Base-by-base conservation (phyloP, 2,329 filamentous ascomycete genomes). In the Diaporthe sp. region DNA sequence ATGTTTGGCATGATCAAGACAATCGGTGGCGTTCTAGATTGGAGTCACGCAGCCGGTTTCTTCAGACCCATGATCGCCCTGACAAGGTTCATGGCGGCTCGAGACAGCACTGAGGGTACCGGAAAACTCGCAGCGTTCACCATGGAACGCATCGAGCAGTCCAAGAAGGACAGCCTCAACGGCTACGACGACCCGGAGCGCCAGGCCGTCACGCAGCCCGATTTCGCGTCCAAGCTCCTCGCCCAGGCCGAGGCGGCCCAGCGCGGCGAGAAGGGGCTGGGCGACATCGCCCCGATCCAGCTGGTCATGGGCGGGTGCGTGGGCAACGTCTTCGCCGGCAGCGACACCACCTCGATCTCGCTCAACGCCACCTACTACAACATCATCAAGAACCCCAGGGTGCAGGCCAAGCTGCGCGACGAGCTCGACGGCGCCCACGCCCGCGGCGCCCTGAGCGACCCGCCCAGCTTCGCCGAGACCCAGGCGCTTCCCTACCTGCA, bases 401-500 rank as follows among this genome's bases (percentile, higher is more conserved):
- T 76, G 2, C 56, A 79, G 25, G 51, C 58, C 2, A 81, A 71
- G 27, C 70, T 83, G 0, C 72, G 77, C 0, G 71, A 72, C 0
- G 82, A 83, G 55, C 51, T 83, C 0, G 77, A 79, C 2, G 70
- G 70, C 1, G 77, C 77, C 27, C 84, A 86, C 2, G 78, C 78
- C 27, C 17, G 44, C 19, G 55, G 63, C 15, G 63, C 7, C 19
- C 44, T 73, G 42, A 70, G 71, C 53, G 55, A 70, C n/a, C 78
- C 80, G 0, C 71, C 63, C 22, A 70, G 32, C 17, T 87, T 82
- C 77, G 84, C 80, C 39, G 84, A 84, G 75, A 82, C 76, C 4
- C 84, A 82, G 19, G 81, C 79, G 55, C 79, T 88, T 77, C 86
- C 86, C 0, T 91, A 90, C 74, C 81, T 90, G n/a, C 85, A 90